phyloP scores from a whole-genome alignment of 768 basidiomycete genomes.

The Xanthoconium purpureum region DNA sequence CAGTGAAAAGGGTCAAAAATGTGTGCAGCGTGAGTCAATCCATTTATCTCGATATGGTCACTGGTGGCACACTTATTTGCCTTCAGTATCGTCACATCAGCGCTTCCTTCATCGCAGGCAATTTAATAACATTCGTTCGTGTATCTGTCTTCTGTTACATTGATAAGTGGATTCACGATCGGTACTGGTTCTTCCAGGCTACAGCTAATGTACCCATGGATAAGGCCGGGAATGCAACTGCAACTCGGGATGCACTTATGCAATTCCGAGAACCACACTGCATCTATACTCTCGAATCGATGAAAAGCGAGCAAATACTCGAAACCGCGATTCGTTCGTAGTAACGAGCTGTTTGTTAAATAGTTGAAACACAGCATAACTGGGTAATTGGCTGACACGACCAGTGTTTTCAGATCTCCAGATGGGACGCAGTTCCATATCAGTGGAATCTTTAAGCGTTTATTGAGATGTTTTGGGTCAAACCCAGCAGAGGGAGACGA shows the following conservation, averaged over 20 bases:
- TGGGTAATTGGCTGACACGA: background rate
- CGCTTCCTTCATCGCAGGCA: too few relatives aligned
- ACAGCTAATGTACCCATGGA: constrained; percentile 11
- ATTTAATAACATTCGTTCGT: constrained; percentile 8
- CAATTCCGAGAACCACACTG: constrained; percentile 7
- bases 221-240: constrained; percentile 15
- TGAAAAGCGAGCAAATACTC: constrained; percentile 15
- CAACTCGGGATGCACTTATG: constrained; percentile 12
- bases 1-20: too few relatives aligned
- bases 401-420: background rate
- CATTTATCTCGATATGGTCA: too few relatives aligned
- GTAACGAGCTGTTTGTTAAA: constrained; percentile 9
- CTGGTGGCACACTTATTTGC: too few relatives aligned
- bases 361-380: constrained; percentile 12
- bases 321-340: background rate
- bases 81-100: too few relatives aligned
- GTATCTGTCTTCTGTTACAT: background rate
- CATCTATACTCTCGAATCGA: constrained; percentile 6
- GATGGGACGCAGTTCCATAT: background rate
- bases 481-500: background rate
- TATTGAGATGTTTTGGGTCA: background rate
- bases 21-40: too few relatives aligned
- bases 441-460: too few relatives aligned
- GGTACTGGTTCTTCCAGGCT: background rate
- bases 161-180: background rate